Base-by-base conservation (phyloP, 2,329 filamentous ascomycete genomes). In the Penicillium glabrum region DNA sequence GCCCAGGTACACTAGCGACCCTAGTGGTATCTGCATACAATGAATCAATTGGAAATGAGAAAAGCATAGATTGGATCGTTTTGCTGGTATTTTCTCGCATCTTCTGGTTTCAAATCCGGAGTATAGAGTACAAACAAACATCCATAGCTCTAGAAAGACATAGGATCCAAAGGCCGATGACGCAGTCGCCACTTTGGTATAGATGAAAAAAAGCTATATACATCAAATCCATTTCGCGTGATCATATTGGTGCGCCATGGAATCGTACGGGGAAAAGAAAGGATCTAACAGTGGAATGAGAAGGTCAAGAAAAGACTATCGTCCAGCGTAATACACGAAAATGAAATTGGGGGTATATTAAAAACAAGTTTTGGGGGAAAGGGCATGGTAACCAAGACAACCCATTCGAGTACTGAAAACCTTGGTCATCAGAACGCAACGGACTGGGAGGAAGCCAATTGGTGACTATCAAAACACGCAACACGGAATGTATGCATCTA, bases 401-500 rank as follows among this genome's bases (percentile, higher is more conserved):
- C 5, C 39, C 19, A 14, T 41, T 41, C 10, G 3, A 41, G 19
- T 41, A 23, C 19, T 41, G 19, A 23, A 11, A 23, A 1, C 7
- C 33, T 21, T 39, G 37, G 27, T 16, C 9, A 26, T 16, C 9
- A 26, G 21, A 47, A 35, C 19, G 19, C 16, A 19, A 46, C 21
- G 33, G 23, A 7, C 16, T 21, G 44, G 11, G 46, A 47, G 23
- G 29, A 24, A 41, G 50, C 41, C 49, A 49, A 53, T 51, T 7
- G 31, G 33, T 39, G 37, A 46, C 49, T 62, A 59, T 59, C 45
- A 49, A 61, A 55, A 63, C 52, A 60, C n/a, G 35, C 49, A 56
- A 21, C 27, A 56, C 57, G 56, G 58, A 37, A 60, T 61, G 57
- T 51, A 64, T 60, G 61, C 61, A 59, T 54, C 51, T 54, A 53